Evolutionary conservation across 1,139 yeast species (phyloP).

Genomic region (Magnusiomyces sp.): DNA sequence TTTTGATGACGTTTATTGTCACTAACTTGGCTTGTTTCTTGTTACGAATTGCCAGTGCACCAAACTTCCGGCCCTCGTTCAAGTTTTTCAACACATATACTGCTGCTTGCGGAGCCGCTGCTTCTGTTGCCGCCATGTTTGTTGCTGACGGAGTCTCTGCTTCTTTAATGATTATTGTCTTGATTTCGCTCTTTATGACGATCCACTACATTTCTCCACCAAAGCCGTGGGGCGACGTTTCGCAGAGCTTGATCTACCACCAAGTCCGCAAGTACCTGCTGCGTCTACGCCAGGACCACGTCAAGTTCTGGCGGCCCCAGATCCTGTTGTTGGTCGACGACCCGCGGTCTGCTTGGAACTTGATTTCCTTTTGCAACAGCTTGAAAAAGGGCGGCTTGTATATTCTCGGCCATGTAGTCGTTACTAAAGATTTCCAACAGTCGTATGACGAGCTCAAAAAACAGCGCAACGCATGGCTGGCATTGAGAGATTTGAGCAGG

Average conservation of each 20-base stretch:
- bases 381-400: constrained; percentile 91
- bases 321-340: constrained; percentile 78
- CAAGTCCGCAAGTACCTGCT: constrained; percentile 87
- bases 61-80: constrained; percentile 92
- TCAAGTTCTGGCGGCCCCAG: constrained; percentile 97
- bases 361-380: constrained; percentile 90
- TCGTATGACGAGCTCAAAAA: constrained; percentile 59
- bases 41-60: constrained; percentile 83
- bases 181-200: constrained; percentile 56
- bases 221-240: constrained; percentile 94
- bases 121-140: constrained; percentile 78
- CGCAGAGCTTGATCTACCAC: constrained; percentile 87
- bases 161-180: constrained; percentile 56
- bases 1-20: constrained; percentile 87
- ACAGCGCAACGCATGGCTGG: constrained; percentile 76
- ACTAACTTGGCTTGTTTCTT: constrained; percentile 89
- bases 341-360: constrained; percentile 84
- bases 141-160: constrained; percentile 91
- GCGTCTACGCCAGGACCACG: constrained; percentile 79
- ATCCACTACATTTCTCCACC: constrained; percentile 92
- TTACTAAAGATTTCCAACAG: constrained; percentile 45
- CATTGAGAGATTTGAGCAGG: constrained; percentile 64
- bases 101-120: constrained; percentile 64
- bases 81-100: constrained; percentile 75
- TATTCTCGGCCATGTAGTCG: constrained; percentile 82